A percentile compares a stretch with the other conserved stretches of the same genome.
phyloP scores from a whole-genome alignment of 2,329 filamentous ascomycete genomes.

The Trichoderma sp. region DNA sequence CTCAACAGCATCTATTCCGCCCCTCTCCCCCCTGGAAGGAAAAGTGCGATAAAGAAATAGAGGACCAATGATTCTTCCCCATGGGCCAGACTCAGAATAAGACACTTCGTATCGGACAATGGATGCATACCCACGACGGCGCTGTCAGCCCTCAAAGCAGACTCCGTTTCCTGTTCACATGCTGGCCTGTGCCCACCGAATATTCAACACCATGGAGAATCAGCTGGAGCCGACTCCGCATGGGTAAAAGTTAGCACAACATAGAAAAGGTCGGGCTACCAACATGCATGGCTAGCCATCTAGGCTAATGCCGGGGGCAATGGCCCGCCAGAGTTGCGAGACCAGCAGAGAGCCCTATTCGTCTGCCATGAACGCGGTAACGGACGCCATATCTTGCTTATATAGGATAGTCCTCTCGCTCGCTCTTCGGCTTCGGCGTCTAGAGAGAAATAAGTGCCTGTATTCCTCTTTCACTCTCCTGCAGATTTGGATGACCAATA shows the following conservation, averaged over 20 bases:
- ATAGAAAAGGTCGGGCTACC: not conserved
- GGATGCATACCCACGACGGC: constrained; percentile 13
- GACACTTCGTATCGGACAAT: constrained; percentile 12
- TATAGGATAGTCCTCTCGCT: constrained; percentile 3
- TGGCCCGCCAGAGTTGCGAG: constrained; percentile 6
- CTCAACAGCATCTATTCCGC: not conserved
- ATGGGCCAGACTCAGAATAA: not conserved
- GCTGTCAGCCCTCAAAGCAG: constrained; percentile 3
- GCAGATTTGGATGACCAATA: constrained; percentile 11
- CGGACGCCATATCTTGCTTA: not conserved
- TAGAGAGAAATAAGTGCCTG: not conserved
- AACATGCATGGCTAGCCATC: constrained; percentile 22
- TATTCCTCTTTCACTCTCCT: not conserved
- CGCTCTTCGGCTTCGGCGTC: not conserved
- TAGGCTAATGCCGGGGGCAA: constrained; percentile 14
- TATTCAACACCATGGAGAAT: constrained; percentile 15
- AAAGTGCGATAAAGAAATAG: not conserved
- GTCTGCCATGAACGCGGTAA: not conserved
- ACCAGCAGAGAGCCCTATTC: constrained; percentile 11
- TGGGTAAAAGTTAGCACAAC: constrained; percentile 3
- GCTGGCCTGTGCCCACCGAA: constrained; percentile 20
- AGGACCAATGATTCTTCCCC: not conserved
- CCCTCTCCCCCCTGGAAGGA: not conserved
- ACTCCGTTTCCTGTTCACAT: constrained; percentile 4
- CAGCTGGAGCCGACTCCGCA: constrained; percentile 8